Evolutionary conservation across 495 filamentous ascomycete genomes (phyloP).

Genomic region (Mycothermus thermophilus): DNA sequence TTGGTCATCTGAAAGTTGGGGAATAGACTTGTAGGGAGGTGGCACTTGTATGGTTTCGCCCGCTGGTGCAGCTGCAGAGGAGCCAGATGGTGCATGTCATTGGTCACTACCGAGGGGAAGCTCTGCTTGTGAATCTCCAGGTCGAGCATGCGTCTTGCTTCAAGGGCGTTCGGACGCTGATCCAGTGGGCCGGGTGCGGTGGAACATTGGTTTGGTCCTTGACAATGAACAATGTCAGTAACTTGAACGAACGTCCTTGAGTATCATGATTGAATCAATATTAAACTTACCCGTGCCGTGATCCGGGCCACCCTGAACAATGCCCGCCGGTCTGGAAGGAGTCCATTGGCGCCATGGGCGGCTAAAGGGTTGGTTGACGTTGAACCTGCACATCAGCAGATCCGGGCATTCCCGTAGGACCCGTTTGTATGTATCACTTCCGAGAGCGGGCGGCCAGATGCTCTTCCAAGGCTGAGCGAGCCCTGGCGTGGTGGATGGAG

Average conservation of each 20-base stretch:
- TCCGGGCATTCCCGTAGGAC: slow-evolving; percentile 2
- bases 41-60: slow-evolving; percentile 8
- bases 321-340: background rate
- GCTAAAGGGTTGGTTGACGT: slow-evolving; percentile 2
- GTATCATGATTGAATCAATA: too few relatives aligned
- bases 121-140: background rate
- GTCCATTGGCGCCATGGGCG: slow-evolving; percentile 7
- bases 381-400: slow-evolving; percentile 5
- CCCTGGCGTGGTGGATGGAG: too few relatives aligned
- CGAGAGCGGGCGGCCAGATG: slow-evolving; percentile 4
- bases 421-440: background rate
- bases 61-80: slow-evolving; percentile 1
- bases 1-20: slow-evolving; percentile 5
- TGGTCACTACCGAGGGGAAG: slow-evolving; percentile 2
- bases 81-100: slow-evolving; percentile 5
- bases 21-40: slow-evolving; percentile 4
- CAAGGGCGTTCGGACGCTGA: background rate
- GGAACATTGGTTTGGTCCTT: too few relatives aligned
- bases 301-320: too few relatives aligned
- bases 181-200: too few relatives aligned
- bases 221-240: too few relatives aligned
- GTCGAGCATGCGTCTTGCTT: slow-evolving; percentile 1
- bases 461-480: slow-evolving; percentile 3
- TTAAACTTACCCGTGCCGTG: too few relatives aligned
- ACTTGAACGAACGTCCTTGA: too few relatives aligned